Percentiles rank a stretch among this genome's conserved stretches.
Evolutionary conservation across 176 grass and related monocot species (phyloP).

Genomic region (Oropetium thomaeum): DNA sequence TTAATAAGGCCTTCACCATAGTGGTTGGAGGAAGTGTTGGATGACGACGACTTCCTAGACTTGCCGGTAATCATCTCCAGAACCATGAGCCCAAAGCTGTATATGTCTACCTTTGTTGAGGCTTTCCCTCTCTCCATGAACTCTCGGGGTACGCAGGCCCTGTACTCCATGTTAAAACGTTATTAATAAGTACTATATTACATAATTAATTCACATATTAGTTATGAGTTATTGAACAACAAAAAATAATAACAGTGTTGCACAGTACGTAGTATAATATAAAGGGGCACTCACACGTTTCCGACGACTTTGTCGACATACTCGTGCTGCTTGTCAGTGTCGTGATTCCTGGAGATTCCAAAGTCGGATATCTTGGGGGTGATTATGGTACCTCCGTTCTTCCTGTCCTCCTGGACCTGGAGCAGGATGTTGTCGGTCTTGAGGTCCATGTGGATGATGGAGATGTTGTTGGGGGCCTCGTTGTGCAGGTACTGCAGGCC

Average conservation of each 20-base stretch:
- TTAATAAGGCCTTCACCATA: neutral
- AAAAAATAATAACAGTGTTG: too few species aligned
- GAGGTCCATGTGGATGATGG: constrained; percentile 17
- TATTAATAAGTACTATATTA: too few species aligned
- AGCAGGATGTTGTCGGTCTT: constrained; percentile 7
- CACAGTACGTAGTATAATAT: too few species aligned
- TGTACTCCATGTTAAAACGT: neutral
- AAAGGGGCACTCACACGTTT: neutral
- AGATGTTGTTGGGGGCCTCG: neutral
- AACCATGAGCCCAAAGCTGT: constrained; percentile 6
- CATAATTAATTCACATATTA: too few species aligned
- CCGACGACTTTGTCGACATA: neutral
- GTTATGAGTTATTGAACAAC: too few species aligned
- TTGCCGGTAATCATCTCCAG: neutral
- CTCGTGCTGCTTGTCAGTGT: neutral
- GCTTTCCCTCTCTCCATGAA: neutral
- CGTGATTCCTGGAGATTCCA: constrained; percentile 1
- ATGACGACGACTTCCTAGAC: neutral
- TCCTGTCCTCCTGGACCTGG: neutral
- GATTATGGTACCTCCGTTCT: neutral
- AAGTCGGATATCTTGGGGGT: constrained; percentile 8
- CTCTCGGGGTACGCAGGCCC: neutral
- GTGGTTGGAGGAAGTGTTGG: neutral
- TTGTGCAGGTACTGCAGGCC: constrained; percentile 14
- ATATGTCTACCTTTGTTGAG: neutral